Percentiles rank a stretch among this genome's conserved stretches.
These are phyloP conservation scores for Hypoxylon subgilvum DNA, from an alignment of 495 filamentous ascomycete genomes.

Conservation along the genomic window DNA sequence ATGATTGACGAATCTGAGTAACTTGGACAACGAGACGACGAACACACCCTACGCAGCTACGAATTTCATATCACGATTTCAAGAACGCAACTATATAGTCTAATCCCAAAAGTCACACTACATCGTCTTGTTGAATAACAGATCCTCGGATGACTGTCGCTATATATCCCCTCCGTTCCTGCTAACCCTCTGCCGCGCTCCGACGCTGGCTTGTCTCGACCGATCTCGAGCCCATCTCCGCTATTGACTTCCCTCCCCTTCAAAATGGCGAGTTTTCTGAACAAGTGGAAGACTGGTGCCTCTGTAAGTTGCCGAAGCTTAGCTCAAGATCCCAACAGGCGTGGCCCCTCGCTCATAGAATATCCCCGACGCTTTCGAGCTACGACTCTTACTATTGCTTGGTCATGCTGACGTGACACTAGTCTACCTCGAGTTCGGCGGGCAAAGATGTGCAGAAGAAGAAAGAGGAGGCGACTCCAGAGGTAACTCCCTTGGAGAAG, in stretches of 20 bases:
- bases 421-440: constrained; percentile 48
- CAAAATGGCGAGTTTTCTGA: constrained; percentile 54
- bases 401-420: constrained; percentile 26
- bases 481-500: constrained; percentile 81
- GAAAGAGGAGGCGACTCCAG: constrained; percentile 72
- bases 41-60: background rate
- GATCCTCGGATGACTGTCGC: constrained; percentile 37
- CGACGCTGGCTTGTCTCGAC: constrained; percentile 36
- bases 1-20: constrained; percentile 9
- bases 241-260: background rate
- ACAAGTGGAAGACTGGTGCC: constrained; percentile 50
- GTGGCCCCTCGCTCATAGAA: background rate
- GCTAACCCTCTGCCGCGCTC: constrained; percentile 36
- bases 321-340: background rate
- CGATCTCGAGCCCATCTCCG: constrained; percentile 13
- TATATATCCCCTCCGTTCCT: constrained; percentile 19
- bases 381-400: background rate
- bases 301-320: constrained; percentile 30
- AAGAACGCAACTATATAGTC: background rate
- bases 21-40: constrained; percentile 1
- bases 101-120: background rate
- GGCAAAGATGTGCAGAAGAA: constrained; percentile 58
- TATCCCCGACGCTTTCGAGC: constrained; percentile 6
- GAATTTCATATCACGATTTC: background rate
- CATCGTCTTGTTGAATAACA: constrained; percentile 6